phyloP scores from a whole-genome alignment of 2,329 filamentous ascomycete genomes.

The Sordariomycetes sp. region DNA sequence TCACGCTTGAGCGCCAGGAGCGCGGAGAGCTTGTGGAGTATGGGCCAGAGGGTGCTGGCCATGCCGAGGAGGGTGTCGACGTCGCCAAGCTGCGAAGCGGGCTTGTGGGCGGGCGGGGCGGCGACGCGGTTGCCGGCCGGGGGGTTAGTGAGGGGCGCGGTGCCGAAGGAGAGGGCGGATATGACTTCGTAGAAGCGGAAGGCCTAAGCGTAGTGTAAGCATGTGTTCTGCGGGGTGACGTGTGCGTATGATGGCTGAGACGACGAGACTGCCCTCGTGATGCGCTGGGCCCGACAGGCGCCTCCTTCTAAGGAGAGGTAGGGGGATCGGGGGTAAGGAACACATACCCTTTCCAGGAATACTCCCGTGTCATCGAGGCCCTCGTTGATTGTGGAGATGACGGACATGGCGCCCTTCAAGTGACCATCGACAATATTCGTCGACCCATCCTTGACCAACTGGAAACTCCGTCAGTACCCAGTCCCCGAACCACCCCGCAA shows the following conservation, averaged over 20 bases:
- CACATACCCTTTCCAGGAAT: slow-evolving; percentile 44
- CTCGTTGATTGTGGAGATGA: slow-evolving; percentile 32
- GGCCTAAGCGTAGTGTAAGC: slow-evolving; percentile 26
- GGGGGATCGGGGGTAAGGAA: background rate
- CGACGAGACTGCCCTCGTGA: background rate
- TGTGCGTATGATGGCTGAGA: background rate
- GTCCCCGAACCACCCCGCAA: background rate
- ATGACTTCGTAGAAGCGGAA: slow-evolving; percentile 56
- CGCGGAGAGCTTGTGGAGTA: slow-evolving; percentile 46
- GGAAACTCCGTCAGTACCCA: background rate
- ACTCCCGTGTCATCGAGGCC: slow-evolving; percentile 35
- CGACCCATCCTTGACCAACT: slow-evolving; percentile 47
- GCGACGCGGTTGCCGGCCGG: slow-evolving; percentile 31
- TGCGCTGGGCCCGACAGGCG: background rate
- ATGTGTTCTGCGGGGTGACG: background rate
- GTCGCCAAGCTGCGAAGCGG: slow-evolving; percentile 19
- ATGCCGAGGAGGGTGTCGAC: slow-evolving; percentile 48
- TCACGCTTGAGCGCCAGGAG: slow-evolving; percentile 38
- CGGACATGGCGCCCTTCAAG: slow-evolving; percentile 46
- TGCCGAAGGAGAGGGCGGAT: slow-evolving; percentile 46
- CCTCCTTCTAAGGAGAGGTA: background rate
- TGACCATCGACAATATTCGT: slow-evolving; percentile 49
- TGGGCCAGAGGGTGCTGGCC: slow-evolving; percentile 48
- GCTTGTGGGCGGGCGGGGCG: slow-evolving; percentile 24
- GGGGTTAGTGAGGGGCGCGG: slow-evolving; percentile 37